These are phyloP conservation scores for Epichloe sylvatica DNA, from an alignment of 2,329 filamentous ascomycete species.

Conservation along the genomic window DNA sequence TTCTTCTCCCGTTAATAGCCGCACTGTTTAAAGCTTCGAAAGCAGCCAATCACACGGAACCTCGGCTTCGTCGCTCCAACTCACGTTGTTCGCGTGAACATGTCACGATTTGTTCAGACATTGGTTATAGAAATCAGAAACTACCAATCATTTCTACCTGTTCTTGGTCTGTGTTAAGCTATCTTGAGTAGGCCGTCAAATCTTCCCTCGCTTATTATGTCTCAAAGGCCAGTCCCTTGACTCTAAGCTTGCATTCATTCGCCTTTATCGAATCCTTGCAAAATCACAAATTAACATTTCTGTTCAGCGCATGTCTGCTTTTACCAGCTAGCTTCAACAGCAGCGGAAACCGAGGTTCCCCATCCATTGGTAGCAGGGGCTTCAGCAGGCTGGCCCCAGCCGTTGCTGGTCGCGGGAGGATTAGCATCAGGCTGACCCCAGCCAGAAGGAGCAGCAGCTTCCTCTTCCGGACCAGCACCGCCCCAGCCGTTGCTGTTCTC, in stretches of 20 bases:
- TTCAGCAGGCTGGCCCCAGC: neutral
- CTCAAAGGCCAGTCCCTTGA: neutral
- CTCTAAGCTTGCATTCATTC: neutral
- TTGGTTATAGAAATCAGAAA: neutral
- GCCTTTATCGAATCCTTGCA: neutral
- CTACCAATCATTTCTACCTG: neutral
- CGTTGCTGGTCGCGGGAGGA: neutral
- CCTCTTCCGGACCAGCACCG: neutral
- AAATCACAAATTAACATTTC: neutral
- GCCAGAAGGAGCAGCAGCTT: constrained; percentile 6
- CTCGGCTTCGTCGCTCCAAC: neutral
- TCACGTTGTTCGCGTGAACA: neutral
- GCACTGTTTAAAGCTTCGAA: no score
- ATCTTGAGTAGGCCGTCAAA: neutral
- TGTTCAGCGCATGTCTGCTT: neutral
- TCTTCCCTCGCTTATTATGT: neutral
- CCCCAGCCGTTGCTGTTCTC: constrained; percentile 6
- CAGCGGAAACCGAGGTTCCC: neutral
- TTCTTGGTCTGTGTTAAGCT: neutral
- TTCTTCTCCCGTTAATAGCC: no score
- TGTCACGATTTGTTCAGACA: neutral
- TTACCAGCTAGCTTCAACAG: neutral
- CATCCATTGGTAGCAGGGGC: neutral
- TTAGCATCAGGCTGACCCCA: neutral
- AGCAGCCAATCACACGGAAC: no score